Conservation (phyloP, 345 rosid genomes). For the Pistacia integerrima region DNA sequence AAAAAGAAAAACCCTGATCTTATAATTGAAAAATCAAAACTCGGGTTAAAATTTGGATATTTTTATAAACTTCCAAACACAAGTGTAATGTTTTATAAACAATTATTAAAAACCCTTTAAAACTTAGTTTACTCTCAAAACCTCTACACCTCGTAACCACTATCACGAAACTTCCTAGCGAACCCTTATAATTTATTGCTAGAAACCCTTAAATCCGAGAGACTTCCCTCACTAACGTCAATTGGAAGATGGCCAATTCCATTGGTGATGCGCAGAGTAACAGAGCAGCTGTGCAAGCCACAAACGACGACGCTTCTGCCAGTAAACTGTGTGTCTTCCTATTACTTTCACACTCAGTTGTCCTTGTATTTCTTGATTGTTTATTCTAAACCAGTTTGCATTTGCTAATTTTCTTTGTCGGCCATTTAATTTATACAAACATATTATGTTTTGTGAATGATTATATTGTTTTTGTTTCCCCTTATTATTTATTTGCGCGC, state of each 20-base stretch:
- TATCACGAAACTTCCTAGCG: too few species aligned
- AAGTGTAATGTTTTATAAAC: too few species aligned
- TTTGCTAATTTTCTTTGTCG: not conserved
- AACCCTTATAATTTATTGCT: too few species aligned
- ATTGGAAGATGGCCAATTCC: slow-evolving; percentile 35
- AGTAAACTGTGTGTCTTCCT: slow-evolving; percentile 64
- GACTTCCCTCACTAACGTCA: not conserved
- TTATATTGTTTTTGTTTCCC: not conserved
- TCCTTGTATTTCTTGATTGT: not conserved
- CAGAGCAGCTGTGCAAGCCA: slow-evolving; percentile 89
- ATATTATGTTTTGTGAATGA: too few species aligned
- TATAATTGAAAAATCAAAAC: too few species aligned
- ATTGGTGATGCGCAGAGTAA: slow-evolving; percentile 67
- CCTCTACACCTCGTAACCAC: too few species aligned
- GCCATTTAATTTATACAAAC: not conserved
- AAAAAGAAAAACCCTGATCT: too few species aligned
- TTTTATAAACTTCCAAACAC: too few species aligned
- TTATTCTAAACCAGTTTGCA: not conserved
- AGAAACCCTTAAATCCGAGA: too few species aligned
- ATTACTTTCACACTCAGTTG: not conserved
- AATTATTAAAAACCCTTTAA: too few species aligned
- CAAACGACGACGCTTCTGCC: slow-evolving; percentile 97
- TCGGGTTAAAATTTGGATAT: too few species aligned
- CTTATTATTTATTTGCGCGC: not conserved
- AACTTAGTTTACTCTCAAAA: too few species aligned